Conservation (phyloP, 441 rosid species). For the Daphne laureola region DNA sequence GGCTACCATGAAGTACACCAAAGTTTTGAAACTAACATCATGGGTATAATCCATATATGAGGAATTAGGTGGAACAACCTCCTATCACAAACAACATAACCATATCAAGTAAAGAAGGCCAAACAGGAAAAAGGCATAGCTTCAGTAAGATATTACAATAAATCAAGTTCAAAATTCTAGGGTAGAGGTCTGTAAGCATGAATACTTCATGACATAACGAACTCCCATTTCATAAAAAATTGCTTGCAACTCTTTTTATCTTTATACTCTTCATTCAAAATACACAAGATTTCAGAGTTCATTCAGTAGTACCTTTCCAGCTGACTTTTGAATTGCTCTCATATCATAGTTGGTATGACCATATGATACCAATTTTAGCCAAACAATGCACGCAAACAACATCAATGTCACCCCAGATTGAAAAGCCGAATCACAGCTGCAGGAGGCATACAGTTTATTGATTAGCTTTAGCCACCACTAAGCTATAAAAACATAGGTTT, state of each 20-base stretch:
- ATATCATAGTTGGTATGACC: constrained; percentile 75
- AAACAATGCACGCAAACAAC: constrained; percentile 69
- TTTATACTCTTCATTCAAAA: neutral
- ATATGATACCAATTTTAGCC: constrained; percentile 79
- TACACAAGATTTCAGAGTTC: neutral
- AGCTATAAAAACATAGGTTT: too few species aligned
- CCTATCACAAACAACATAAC: constrained; percentile 37
- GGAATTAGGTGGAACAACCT: constrained; percentile 22
- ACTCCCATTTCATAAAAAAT: too few species aligned
- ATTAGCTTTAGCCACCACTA: too few species aligned
- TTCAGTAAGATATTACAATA: too few species aligned
- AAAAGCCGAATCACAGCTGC: constrained; percentile 84
- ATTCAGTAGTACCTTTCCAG: constrained; percentile 47
- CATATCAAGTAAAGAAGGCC: constrained; percentile 3
- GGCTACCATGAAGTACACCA: constrained; percentile 94
- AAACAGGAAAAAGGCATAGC: too few species aligned
- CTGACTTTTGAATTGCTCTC: constrained; percentile 55
- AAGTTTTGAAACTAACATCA: constrained; percentile 62
- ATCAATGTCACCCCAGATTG: constrained; percentile 55
- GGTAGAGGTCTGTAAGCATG: too few species aligned
- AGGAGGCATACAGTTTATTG: neutral
- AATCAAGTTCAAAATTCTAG: too few species aligned
- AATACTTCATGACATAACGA: too few species aligned
- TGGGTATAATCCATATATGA: constrained; percentile 30
- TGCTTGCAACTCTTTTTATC: too few species aligned